phyloP scores from a whole-genome alignment of 129 eudicot species.

The Lactuca sativa region DNA sequence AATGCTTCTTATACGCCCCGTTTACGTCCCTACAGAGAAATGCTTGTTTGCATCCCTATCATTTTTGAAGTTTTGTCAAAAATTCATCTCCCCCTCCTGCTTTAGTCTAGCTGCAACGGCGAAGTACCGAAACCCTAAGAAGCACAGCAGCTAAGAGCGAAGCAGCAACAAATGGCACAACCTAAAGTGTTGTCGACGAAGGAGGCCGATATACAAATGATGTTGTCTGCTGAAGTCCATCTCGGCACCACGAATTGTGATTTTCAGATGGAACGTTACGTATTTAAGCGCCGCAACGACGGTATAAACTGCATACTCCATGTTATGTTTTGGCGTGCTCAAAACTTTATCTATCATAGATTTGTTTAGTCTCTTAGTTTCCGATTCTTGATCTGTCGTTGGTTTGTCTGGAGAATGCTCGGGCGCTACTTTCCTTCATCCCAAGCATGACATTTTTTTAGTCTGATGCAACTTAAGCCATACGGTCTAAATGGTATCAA shows the following conservation, averaged over 20 bases:
- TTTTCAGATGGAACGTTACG: slow-evolving; percentile 4
- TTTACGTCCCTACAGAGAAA: no score
- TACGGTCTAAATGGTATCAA: no score
- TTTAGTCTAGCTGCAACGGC: slow-evolving; percentile 23
- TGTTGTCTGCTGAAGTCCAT: slow-evolving; percentile 10
- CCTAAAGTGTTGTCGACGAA: background rate
- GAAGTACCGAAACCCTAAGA: slow-evolving; percentile 35
- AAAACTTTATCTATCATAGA: background rate
- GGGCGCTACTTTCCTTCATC: no score
- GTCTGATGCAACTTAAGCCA: no score
- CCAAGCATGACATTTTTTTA: no score
- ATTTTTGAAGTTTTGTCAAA: no score
- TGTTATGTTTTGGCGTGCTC: background rate
- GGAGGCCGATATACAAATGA: slow-evolving; percentile 10
- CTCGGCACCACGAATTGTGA: slow-evolving; percentile 13
- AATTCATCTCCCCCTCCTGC: background rate
- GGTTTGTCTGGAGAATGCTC: no score
- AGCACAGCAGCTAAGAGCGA: background rate
- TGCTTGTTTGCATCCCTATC: no score
- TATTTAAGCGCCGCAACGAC: slow-evolving; percentile 7
- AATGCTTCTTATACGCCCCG: no score
- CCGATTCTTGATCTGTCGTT: background rate
- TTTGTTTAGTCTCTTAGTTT: background rate
- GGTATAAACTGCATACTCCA: background rate
- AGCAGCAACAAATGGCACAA: slow-evolving; percentile 27